phyloP scores from a whole-genome alignment of 768 basidiomycete species.

The Candolleomyces efflorescens region DNA sequence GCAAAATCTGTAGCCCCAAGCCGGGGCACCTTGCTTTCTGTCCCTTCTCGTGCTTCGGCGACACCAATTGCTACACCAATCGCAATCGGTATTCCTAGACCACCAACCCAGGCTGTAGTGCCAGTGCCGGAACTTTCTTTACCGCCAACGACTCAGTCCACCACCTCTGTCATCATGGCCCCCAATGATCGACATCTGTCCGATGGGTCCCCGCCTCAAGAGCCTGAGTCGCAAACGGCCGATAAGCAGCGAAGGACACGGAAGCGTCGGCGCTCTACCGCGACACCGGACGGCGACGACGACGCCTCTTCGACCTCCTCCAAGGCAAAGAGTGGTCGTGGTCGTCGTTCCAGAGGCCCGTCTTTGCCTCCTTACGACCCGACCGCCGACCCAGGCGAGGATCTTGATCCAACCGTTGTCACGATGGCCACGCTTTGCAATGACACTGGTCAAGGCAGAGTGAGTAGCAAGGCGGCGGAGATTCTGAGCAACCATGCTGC shows the following conservation, averaged over 20 bases:
- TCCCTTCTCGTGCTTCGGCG: not conserved
- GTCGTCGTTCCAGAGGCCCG: slow-evolving; percentile 40
- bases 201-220: not conserved
- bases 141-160: not conserved
- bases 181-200: not conserved
- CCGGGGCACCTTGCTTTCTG: not conserved
- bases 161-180: not conserved
- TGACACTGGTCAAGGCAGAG: slow-evolving; percentile 74
- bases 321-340: slow-evolving; percentile 26
- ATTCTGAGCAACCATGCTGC: slow-evolving; percentile 66
- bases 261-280: slow-evolving; percentile 15
- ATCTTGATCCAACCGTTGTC: slow-evolving; percentile 76
- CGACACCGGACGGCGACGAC: slow-evolving; percentile 11
- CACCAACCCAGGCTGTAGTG: slow-evolving; percentile 1
- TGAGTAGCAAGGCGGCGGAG: slow-evolving; percentile 73
- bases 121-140: not conserved
- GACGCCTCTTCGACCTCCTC: slow-evolving; percentile 16
- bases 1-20: not conserved
- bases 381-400: slow-evolving; percentile 65
- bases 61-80: not conserved
- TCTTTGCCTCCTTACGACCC: slow-evolving; percentile 55
- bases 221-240: not conserved
- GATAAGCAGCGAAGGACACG: slow-evolving; percentile 10
- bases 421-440: slow-evolving; percentile 79
- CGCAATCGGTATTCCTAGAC: not conserved